A percentile compares a stretch with the other conserved stretches of the same genome.
Evolutionary conservation across 768 basidiomycete species (phyloP).

Genomic region (Tulasnella calospora): DNA sequence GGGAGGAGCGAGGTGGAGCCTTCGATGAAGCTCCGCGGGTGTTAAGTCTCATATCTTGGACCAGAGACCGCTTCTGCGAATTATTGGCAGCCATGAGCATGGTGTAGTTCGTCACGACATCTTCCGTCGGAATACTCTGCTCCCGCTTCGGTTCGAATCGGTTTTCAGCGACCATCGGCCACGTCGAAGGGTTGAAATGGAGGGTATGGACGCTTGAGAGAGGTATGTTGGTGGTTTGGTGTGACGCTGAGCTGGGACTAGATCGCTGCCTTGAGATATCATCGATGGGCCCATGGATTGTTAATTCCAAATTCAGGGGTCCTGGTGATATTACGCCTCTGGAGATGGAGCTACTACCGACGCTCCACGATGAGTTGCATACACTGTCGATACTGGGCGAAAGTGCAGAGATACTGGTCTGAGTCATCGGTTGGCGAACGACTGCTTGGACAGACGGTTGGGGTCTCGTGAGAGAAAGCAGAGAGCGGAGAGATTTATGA

Average conservation of each 20-base stretch:
- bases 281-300: neutral
- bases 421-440: neutral
- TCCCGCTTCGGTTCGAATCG: neutral
- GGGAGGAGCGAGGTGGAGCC: neutral
- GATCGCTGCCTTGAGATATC: neutral
- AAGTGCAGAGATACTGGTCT: neutral
- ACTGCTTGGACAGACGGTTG: neutral
- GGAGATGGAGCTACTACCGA: too few species aligned
- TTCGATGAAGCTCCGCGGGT: neutral
- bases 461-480: neutral
- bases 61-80: neutral
- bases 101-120: neutral
- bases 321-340: too few species aligned
- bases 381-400: too few species aligned
- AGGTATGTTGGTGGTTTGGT: neutral
- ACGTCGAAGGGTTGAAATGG: neutral
- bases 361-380: too few species aligned
- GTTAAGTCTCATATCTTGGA: too few species aligned
- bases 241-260: neutral
- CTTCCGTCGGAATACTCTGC: neutral
- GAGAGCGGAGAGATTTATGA: neutral
- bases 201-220: neutral
- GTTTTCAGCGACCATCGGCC: neutral
- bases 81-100: neutral
- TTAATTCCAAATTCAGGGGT: too few species aligned